phyloP scores from a whole-genome alignment of 306 rosid species.

The Glycine tomentella region DNA sequence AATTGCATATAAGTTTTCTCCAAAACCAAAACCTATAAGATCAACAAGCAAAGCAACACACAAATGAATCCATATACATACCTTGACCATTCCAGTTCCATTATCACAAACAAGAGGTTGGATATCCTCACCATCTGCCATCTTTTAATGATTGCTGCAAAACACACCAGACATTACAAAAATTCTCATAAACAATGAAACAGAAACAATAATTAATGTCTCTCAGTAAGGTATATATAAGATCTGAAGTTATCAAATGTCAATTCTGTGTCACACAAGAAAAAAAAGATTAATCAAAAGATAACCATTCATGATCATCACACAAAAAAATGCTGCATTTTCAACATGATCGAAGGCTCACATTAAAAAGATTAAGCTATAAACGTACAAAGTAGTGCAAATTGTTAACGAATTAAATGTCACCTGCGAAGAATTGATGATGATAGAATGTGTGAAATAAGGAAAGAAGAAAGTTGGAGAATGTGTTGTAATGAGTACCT shows the following conservation, averaged over 20 bases:
- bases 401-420: background rate
- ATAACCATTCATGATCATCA: conserved; percentile 19
- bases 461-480: conserved; percentile 35
- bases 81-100: conserved; percentile 99
- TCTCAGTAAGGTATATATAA: conserved; percentile 2
- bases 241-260: conserved; percentile 17
- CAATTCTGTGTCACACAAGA: background rate
- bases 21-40: background rate
- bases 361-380: conserved; percentile 5
- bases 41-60: conserved; percentile 16
- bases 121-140: conserved; percentile 92
- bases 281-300: conserved; percentile 21
- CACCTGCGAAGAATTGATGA: conserved; percentile 16
- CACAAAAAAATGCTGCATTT: conserved; percentile 21
- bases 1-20: too few relatives aligned
- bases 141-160: conserved; percentile 56
- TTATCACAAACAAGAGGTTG: conserved; percentile 98
- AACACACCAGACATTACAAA: conserved; percentile 29
- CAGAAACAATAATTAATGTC: conserved; percentile 4
- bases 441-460: conserved; percentile 29
- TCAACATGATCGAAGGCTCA: conserved; percentile 13
- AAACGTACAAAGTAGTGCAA: background rate
- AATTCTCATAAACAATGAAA: background rate
- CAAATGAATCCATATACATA: conserved; percentile 57
- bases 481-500: conserved; percentile 54